A percentile compares a stretch with the other conserved stretches of the same genome.
Evolutionary conservation across 2,329 filamentous ascomycete species (phyloP).

Genomic region (Diaporthe citrichinensis): DNA sequence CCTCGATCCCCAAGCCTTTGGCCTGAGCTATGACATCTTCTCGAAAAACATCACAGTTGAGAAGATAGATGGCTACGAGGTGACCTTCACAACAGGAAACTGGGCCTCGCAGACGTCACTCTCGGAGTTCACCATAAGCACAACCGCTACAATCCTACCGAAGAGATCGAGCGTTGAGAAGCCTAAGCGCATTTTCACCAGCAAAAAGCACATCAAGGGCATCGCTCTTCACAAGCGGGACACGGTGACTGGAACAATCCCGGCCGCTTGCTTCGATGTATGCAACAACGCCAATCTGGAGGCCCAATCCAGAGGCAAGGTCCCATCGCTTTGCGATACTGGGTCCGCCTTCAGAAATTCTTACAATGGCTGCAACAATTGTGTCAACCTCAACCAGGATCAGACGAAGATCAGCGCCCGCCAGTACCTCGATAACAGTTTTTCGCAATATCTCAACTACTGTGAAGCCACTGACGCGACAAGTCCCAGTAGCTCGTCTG

Average conservation of each 20-base stretch:
- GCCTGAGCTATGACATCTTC: constrained; percentile 75
- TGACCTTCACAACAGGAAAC: constrained; percentile 67
- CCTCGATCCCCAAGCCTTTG: constrained; percentile 73
- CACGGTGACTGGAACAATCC: constrained; percentile 50
- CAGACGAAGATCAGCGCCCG: constrained; percentile 48
- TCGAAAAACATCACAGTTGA: constrained; percentile 57
- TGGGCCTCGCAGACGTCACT: constrained; percentile 66
- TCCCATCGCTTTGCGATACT: constrained; percentile 57
- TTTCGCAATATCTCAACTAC: constrained; percentile 61
- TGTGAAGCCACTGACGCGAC: constrained; percentile 52
- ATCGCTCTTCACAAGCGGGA: constrained; percentile 56
- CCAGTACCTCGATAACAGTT: constrained; percentile 54
- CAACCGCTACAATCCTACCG: constrained; percentile 38
- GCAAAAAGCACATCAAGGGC: constrained; percentile 35
- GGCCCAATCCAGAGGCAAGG: constrained; percentile 64
- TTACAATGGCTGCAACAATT: constrained; percentile 57
- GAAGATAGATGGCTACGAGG: constrained; percentile 53
- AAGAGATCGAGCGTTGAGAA: constrained; percentile 40
- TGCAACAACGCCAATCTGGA: constrained; percentile 67
- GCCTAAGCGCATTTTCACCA: constrained; percentile 38
- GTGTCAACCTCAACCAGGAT: constrained; percentile 52
- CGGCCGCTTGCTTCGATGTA: constrained; percentile 63
- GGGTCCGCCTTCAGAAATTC: constrained; percentile 58
- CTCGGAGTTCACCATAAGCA: constrained; percentile 53
- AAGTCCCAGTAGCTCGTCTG: constrained; percentile 41